Evolutionary conservation across 306 rosid genomes (phyloP), one percentile per base, ranked within the genome.

Genomic region (Luffa aegyptiaca): DNA sequence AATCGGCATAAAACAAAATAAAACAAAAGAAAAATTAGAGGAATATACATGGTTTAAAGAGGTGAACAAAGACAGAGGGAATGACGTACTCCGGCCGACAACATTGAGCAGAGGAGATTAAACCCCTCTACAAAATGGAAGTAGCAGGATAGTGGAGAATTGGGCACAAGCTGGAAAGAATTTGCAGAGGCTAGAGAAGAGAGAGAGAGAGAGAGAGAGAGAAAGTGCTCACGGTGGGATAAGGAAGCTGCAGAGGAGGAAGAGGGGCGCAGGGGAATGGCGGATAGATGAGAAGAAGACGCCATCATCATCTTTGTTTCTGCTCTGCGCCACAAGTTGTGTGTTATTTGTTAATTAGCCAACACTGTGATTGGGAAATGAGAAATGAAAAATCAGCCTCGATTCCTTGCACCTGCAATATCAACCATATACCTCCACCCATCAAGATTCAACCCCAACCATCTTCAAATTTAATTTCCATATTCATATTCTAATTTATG

Each of bases 281-380:
- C 89, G 1, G 89, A 86, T 78, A 84, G 89, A 51, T 84, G 89
- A 80, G 89, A 84, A 79, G 86, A 85, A 21, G 89, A 84, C 5
- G 89, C 80, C 91, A 88, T 85, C 70, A 1, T 80, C 80, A 75
- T 68, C 68, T 51, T n/a, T n/a, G n/a, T n/a, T 74, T 65, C 20
- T 61, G 10, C 1, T 52, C 36, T 76, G 78, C 77, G 9, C 66
- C 80, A 53, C 68, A 56, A 53, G 51, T 26, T 7, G 49, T 7
- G 2, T 35, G 45, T 36, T 20, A 10, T 35, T 12, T 33, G 4
- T 39, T 8, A 39, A 66, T 65, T 36, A 65, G 0, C 48, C 0
- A 36, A 36, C 12, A 59, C 33, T n/a, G 9, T 17, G 26, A 18
- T 52, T 14, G 8, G 3, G 1, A 13, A 12, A 14, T n/a, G 33